phyloP scores from a whole-genome alignment of 2,329 filamentous ascomycete species.

The Pseudocercospora fijiensis region DNA sequence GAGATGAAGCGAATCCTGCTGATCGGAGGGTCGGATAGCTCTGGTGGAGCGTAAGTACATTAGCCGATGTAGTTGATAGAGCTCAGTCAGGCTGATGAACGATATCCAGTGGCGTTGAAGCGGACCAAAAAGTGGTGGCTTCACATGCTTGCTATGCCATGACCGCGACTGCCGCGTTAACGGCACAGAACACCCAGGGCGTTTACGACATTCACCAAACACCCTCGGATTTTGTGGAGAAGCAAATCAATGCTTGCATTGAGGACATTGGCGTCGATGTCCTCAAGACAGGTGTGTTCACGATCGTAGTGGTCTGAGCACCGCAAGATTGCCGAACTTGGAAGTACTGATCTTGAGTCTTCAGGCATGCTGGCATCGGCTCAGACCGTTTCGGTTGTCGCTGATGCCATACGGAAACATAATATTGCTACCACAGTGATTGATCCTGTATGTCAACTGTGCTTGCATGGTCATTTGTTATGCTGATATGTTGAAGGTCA shows the following conservation, averaged over 20 bases:
- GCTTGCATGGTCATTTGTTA: not conserved
- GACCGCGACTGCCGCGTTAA: constrained; percentile 91
- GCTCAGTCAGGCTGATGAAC: constrained; percentile 16
- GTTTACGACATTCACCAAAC: constrained; percentile 78
- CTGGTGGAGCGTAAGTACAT: constrained; percentile 74
- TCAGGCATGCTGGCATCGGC: constrained; percentile 81
- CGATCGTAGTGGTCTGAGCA: no score
- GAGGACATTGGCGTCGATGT: constrained; percentile 85
- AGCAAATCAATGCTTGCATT: constrained; percentile 81
- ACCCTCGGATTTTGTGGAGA: constrained; percentile 73
- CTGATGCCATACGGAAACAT: constrained; percentile 60
- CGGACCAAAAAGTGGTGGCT: constrained; percentile 84
- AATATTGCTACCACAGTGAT: constrained; percentile 62
- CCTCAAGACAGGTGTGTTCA: constrained; percentile 75
- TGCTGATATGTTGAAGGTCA: constrained; percentile 61
- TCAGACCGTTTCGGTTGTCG: constrained; percentile 67
- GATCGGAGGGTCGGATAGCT: constrained; percentile 87
- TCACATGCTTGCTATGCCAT: constrained; percentile 93
- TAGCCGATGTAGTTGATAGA: not conserved
- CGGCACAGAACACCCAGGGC: constrained; percentile 89
- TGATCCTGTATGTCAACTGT: constrained; percentile 63
- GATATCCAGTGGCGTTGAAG: constrained; percentile 74
- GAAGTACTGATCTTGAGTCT: constrained; percentile 19
- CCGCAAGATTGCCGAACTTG: not conserved
- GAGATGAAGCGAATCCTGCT: constrained; percentile 63